Conservation (phyloP, 257 asterid genomes). For the Gentiana dahurica region DNA sequence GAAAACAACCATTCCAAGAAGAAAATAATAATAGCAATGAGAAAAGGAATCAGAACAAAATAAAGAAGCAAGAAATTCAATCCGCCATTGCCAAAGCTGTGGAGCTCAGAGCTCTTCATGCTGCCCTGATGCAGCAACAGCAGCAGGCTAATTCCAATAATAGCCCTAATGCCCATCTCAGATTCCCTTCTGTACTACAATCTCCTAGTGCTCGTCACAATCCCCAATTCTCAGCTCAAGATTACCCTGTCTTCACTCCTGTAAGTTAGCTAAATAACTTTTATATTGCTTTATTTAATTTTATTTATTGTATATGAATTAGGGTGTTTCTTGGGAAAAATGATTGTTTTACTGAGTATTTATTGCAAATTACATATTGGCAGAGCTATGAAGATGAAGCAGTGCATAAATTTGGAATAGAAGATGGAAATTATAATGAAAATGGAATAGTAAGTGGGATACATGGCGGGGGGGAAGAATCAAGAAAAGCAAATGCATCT, state of each 20-base stretch:
- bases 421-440: conserved; percentile 38
- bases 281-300: no score
- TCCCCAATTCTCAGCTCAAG: conserved; percentile 65
- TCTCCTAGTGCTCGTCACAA: conserved; percentile 62
- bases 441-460: conserved; percentile 43
- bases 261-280: conserved; percentile 27
- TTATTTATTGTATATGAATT: no score
- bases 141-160: conserved; percentile 26
- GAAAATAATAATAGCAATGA: conserved; percentile 8
- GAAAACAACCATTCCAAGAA: conserved; percentile 14
- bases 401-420: conserved; percentile 36
- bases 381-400: conserved; percentile 90
- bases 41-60: conserved; percentile 16
- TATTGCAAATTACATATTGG: background rate
- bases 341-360: no score
- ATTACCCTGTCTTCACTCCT: conserved; percentile 90
- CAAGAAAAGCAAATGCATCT: conserved; percentile 39
- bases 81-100: conserved; percentile 72
- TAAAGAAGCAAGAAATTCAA: conserved; percentile 46
- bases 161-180: conserved; percentile 31
- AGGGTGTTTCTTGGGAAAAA: no score
- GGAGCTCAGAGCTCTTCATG: conserved; percentile 91
- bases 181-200: conserved; percentile 23
- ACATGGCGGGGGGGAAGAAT: conserved; percentile 29
- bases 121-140: conserved; percentile 56